Evolutionary conservation across 2,329 filamentous ascomycete species (phyloP).

Genomic region (Fusarium secorum): DNA sequence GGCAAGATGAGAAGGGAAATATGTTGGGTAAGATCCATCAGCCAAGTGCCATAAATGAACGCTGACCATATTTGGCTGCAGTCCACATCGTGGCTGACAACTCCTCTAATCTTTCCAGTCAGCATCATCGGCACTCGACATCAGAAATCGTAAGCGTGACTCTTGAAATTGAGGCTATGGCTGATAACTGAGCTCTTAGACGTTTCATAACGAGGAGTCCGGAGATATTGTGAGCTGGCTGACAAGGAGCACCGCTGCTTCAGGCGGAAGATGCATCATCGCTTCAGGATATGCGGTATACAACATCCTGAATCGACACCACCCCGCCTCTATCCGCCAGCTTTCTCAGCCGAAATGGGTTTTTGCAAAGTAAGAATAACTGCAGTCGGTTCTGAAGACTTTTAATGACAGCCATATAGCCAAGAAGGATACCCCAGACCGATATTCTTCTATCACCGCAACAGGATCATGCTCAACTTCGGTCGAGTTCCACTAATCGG

Average conservation of each 20-base stretch:
- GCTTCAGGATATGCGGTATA: constrained; percentile 72
- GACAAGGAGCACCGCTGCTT: constrained; percentile 65
- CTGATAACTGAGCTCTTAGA: constrained; percentile 48
- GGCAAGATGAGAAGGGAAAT: constrained; percentile 68
- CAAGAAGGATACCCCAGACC: constrained; percentile 56
- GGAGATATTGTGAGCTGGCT: constrained; percentile 73
- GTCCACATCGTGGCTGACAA: constrained; percentile 67
- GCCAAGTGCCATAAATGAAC: fast-evolving
- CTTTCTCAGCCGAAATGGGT: constrained; percentile 69
- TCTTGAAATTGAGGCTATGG: fast-evolving
- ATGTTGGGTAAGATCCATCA: constrained; percentile 60
- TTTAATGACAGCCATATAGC: background rate
- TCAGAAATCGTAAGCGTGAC: constrained; percentile 58
- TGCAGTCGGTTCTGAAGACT: background rate
- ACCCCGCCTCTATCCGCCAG: constrained; percentile 66
- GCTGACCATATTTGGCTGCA: constrained; percentile 30
- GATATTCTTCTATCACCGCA: constrained; percentile 60
- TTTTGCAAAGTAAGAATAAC: constrained; percentile 63
- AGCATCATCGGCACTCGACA: constrained; percentile 67
- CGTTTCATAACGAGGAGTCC: constrained; percentile 74
- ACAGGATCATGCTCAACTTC: constrained; percentile 64
- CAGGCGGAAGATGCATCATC: constrained; percentile 72
- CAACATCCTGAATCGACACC: constrained; percentile 65
- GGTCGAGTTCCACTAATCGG: constrained; percentile 63
- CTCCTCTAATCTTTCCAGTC: constrained; percentile 55